phyloP scores from a whole-genome alignment of 208 protist species.

The Leishmania major region DNA sequence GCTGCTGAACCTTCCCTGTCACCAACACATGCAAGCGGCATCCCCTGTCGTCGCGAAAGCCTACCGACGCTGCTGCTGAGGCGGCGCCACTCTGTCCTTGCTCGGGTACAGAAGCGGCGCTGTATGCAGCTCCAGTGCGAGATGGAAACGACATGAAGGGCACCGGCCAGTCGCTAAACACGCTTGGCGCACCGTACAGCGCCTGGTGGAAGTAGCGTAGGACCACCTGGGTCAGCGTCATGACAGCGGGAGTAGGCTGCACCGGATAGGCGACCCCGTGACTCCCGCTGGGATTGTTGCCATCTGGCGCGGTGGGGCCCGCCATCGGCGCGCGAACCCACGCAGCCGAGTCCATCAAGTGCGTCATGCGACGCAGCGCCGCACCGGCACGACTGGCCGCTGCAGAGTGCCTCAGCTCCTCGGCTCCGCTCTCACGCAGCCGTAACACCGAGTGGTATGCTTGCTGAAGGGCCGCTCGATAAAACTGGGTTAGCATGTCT shows the following conservation, averaged over 20 bases:
- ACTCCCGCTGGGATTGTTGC: neutral
- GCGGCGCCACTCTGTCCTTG: neutral
- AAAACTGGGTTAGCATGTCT: conserved; percentile 3
- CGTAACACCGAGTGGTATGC: conserved; percentile 5
- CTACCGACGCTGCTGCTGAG: neutral
- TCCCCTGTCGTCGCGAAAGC: neutral
- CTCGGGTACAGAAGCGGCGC: neutral
- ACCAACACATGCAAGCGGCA: conserved; percentile 8
- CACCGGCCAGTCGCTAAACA: conserved; percentile 1
- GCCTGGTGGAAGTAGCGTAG: conserved; percentile 24
- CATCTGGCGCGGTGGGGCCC: neutral
- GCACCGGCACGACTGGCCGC: neutral
- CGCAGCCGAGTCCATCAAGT: conserved; percentile 2
- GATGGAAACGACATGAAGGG: neutral
- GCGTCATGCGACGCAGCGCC: neutral
- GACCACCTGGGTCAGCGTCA: conserved; percentile 2
- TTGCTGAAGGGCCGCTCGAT: neutral
- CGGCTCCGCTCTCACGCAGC: neutral
- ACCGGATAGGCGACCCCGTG: conserved; percentile 16
- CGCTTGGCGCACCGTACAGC: conserved; percentile 12
- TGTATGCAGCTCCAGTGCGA: neutral
- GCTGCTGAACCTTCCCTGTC: neutral
- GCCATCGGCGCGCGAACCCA: conserved; percentile 9
- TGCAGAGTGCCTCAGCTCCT: neutral
- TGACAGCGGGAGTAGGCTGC: conserved; percentile 21